Base-by-base conservation (phyloP, 768 basidiomycete genomes). In the Boletus edulis region DNA sequence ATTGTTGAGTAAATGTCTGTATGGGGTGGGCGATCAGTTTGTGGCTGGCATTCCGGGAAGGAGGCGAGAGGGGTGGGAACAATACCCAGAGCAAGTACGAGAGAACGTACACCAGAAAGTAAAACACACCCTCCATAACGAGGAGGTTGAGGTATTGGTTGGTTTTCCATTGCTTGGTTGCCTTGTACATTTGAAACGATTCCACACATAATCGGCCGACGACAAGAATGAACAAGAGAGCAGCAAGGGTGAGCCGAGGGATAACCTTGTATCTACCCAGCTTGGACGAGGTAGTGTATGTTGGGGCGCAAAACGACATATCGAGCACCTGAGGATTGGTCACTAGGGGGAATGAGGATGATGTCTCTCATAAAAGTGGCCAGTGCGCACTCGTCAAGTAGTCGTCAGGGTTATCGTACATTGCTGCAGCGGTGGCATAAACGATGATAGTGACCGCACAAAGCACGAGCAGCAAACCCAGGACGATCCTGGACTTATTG, bases 101-200 rank as follows among this genome's bases (percentile, higher is more conserved):
- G 20, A 7, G 40, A 8, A 66, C 65, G 42, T 57, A 66, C 65
- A 20, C 50, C 10, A 54, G 0, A 27, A 66, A 67, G 46, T 66
- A 66, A 13, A 66, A 2, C 4, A 59, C 5, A 0, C 65, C 62
- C 11, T 67, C 54, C 14, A 9, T 56, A 20, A 47, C 44, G 35
- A 66, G 45, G 14, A 62, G 53, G 11, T 49, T 20, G 39, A 66
- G 14, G 14, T 57, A 67, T 40, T 24, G 45, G 37, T 59, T 67
- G n/a, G 24, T 32, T 34, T 37, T 14, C 60, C 57, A 64, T 29
- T 15, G 29, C 13, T 34, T 48, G 13, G 52, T 62, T 3, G 8
- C 39, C 42, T n/a, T 55, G 27, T 66, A 62, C 35, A 43, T 41
- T 34, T 48, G 54, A 37, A 47, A 46, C 14, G 41, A 43, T 10